These are phyloP conservation scores for Tuber indicum DNA, from an alignment of 495 filamentous ascomycete species.

Conservation along the genomic window DNA sequence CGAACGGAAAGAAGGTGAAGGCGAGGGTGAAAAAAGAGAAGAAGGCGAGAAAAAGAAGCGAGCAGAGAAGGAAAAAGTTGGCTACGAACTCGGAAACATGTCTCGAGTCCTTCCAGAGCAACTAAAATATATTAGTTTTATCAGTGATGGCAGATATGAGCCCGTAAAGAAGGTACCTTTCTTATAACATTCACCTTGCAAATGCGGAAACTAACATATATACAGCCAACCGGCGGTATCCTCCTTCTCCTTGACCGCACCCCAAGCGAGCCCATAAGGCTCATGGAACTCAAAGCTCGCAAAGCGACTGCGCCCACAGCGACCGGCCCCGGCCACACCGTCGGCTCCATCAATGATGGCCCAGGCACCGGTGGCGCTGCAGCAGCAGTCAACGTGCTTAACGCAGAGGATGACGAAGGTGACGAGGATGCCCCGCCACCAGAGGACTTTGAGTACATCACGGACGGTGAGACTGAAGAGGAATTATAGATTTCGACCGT, in stretches of 20 bases:
- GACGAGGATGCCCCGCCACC: slow-evolving; percentile 75
- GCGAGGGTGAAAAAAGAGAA: slow-evolving; percentile 54
- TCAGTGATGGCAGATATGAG: slow-evolving; percentile 72
- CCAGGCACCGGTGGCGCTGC: slow-evolving; percentile 53
- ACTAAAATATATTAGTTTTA: slow-evolving; percentile 89
- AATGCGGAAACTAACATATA: slow-evolving; percentile 10
- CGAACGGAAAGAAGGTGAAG: slow-evolving; percentile 52
- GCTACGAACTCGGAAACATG: slow-evolving; percentile 96
- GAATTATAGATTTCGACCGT: not conserved
- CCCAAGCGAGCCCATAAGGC: slow-evolving; percentile 71
- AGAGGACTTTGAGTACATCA: slow-evolving; percentile 77
- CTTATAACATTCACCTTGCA: slow-evolving; percentile 15
- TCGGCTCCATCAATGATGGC: slow-evolving; percentile 37
- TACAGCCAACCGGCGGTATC: slow-evolving; percentile 84
- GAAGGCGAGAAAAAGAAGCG: slow-evolving; percentile 70
- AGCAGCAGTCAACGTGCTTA: slow-evolving; percentile 72
- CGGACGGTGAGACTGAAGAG: slow-evolving; percentile 53
- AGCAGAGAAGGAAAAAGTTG: slow-evolving; percentile 90
- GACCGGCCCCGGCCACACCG: slow-evolving; percentile 30
- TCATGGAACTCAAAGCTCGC: slow-evolving; percentile 67
- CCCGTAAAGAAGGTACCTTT: slow-evolving; percentile 84
- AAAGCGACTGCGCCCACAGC: slow-evolving; percentile 51
- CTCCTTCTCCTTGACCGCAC: slow-evolving; percentile 82
- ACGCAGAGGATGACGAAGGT: slow-evolving; percentile 74
- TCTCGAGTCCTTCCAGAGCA: slow-evolving; percentile 86